Conservation (phyloP, 305 asterid genomes). For the Fraxinus ornus region DNA sequence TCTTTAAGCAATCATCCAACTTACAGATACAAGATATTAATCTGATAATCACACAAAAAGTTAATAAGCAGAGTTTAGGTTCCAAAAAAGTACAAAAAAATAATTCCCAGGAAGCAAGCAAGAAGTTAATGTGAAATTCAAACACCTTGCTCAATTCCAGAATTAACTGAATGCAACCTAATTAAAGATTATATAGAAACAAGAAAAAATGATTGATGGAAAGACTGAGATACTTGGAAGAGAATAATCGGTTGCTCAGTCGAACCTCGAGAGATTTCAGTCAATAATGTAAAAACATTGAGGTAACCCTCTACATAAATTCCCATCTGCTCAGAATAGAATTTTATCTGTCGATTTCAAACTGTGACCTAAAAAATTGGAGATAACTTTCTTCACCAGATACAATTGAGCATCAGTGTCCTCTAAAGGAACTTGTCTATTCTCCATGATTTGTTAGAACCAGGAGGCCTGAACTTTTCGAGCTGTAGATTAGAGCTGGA, state of each 20-base stretch:
- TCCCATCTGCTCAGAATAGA: constrained; percentile 28
- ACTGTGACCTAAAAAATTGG: constrained; percentile 24
- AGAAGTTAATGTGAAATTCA: not conserved
- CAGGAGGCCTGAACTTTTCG: constrained; percentile 41
- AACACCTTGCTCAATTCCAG: not conserved
- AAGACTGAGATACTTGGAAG: not conserved
- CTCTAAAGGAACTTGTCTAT: constrained; percentile 44
- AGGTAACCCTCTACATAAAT: constrained; percentile 20
- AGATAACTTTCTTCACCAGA: constrained; percentile 32
- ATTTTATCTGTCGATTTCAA: constrained; percentile 23
- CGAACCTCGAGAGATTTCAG: constrained; percentile 34
- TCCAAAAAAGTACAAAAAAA: not conserved
- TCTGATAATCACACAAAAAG: not conserved
- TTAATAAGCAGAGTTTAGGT: not conserved
- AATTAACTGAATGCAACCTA: not conserved
- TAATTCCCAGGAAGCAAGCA: not conserved
- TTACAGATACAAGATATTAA: not conserved
- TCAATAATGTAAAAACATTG: constrained; percentile 28
- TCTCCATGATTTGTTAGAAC: constrained; percentile 35
- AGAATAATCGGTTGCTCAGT: constrained; percentile 30
- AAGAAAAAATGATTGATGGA: not conserved
- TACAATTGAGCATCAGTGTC: constrained; percentile 22
- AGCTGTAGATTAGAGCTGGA: constrained; percentile 30
- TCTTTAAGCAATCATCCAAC: not conserved
- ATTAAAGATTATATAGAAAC: not conserved